Evolutionary conservation across 2,329 filamentous ascomycete genomes (phyloP), one percentile per base, ranked within the genome.

Genomic region (Hymenotorrendiella dingleyae): DNA sequence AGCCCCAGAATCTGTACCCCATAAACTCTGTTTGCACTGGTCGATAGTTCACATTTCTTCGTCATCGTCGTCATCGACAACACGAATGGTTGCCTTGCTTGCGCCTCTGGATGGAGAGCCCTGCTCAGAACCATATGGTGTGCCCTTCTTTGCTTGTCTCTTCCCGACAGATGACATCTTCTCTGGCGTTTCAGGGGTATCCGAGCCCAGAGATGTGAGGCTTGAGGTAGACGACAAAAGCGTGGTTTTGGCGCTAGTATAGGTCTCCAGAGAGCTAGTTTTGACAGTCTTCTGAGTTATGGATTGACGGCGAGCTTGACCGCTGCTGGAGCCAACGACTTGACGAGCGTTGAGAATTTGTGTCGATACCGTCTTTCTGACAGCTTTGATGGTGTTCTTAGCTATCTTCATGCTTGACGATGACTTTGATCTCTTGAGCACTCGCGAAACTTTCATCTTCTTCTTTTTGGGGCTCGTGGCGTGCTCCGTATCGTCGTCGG

Each of bases 381-480:
- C 37, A 21, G 49, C 40, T 36, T 66, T 69, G 4, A 62, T 61
- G 16, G 58, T 58, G 1, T 53, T 55, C 49, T 67, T 68, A 4
- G 56, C 57, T 6, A 56, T 57, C 45, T 65, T 64, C 27, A 60
- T 47, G 35, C 56, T 59, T 7, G 57, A 49, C 4, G 55, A 55
- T 11, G 64, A 62, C 14, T 63, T 45, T 3, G 59, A 54, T 40
- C 53, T 53, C 54, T 68, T 67, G 23, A 61, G 45, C 19, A 64
- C 63, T 3, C 56, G 60, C 0, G 66, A 50, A 9, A 59, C 54
- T 50, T 65, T 64, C 23, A 72, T 68, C 62, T 76, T 78, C 21
- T 65, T 64, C 57, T 71, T 75, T 59, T 68, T 72, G 16, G 59
- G 23, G 54, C 52, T 42, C 47, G 54, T 27, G 48, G 54, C 21